These are phyloP conservation scores for Obba rivulosa DNA, from an alignment of 768 basidiomycete genomes.

Conservation along the genomic window DNA sequence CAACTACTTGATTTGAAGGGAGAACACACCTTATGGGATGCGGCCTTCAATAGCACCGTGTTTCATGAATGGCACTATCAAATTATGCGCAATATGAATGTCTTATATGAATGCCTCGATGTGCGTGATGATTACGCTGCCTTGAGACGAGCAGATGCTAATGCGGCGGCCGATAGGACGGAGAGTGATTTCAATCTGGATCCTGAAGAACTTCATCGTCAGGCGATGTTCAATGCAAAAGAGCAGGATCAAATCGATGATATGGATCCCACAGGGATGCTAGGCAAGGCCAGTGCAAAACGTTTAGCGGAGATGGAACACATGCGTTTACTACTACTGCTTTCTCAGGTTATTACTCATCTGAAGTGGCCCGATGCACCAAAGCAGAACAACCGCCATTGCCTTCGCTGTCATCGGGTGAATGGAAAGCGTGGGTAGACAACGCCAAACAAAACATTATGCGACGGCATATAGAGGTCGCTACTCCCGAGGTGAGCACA, in stretches of 20 bases:
- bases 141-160: conserved; percentile 2
- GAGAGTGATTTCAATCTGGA: background rate
- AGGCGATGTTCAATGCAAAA: background rate
- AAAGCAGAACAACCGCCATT: too few species aligned
- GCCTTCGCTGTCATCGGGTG: too few species aligned
- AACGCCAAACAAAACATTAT: background rate
- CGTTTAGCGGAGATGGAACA: background rate
- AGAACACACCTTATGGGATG: background rate
- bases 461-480: background rate
- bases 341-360: too few species aligned
- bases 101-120: conserved; percentile 31
- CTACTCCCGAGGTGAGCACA: background rate
- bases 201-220: background rate
- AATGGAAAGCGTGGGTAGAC: background rate
- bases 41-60: background rate
- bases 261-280: background rate
- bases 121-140: conserved; percentile 26
- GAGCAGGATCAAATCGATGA: background rate
- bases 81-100: conserved; percentile 26
- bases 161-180: background rate
- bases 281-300: background rate
- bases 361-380: too few species aligned
- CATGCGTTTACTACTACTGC: background rate
- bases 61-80: background rate
- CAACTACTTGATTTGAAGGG: conserved; percentile 1